Evolutionary conservation across 116 monocot genomes (phyloP), one percentile per base, ranked within the genome.

Genomic region (Dioscorea cayenensis): DNA sequence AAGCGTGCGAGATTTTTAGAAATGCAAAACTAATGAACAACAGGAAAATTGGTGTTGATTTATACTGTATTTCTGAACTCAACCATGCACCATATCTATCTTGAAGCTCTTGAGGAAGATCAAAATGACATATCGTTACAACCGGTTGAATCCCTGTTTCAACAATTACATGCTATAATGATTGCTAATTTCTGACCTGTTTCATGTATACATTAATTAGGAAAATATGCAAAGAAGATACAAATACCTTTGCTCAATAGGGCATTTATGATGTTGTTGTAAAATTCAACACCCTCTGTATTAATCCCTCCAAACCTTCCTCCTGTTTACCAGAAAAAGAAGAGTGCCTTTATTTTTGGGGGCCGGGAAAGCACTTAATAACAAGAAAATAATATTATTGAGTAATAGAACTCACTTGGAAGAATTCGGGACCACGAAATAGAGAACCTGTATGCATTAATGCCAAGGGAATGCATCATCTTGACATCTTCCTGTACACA

Each of bases 361-460:
- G 29, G 16, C 43, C 10, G 5, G 43, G 43, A 43, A 43, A 43
- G 2, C 43, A 8, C 43, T 43, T 43, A 43, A 43, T 43, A 10
- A 12, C 43, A 43, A 12, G 43, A 43, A 1, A 8, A 1, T 43
- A 43, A 9, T 43, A 43, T 55, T 55, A 55, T 16, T 18, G 14
- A 55, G 16, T 20, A 20, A 37, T 37, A 4, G 12, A 66, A 71
- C 86, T 83, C 64, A 86, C 86, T 84, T 51, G 90, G 90, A 21
- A 90, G 73, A 71, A 90, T 36, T 67, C 87, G 82, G 32, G 87
- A 70, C 90, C 87, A 86, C 29, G 90, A 77, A 18, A 90, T 73
- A 28, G 90, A 90, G 66, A 90, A 86, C 29, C 90, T 78, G 60
- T 90, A 90, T 6, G 87, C 74, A 69, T 82, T 74, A 0, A 84